Conservation (phyloP, 1,139 yeast species). For the Geotrichum carabidarum region DNA sequence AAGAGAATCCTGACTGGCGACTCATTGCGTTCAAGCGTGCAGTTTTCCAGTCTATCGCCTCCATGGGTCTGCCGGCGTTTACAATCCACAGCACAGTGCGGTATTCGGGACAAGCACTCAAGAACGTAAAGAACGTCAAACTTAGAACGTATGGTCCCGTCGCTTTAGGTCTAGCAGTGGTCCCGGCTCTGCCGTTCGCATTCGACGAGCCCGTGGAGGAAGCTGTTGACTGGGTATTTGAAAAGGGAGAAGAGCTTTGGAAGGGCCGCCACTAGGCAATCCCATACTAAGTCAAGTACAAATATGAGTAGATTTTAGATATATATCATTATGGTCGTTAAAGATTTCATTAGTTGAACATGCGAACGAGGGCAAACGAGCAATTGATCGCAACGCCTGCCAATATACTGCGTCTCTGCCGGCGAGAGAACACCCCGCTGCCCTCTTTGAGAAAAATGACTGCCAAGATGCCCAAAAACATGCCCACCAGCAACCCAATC, state of each 20-base stretch:
- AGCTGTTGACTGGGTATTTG: conserved; percentile 60
- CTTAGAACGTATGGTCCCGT: conserved; percentile 71
- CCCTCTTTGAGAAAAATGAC: conserved; percentile 30
- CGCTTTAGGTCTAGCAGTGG: conserved; percentile 67
- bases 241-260: conserved; percentile 45
- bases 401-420: conserved; percentile 35
- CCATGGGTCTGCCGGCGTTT: conserved; percentile 84
- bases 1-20: conserved; percentile 54
- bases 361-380: conserved; percentile 33
- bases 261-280: neutral
- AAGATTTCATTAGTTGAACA: conserved; percentile 23
- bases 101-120: conserved; percentile 53
- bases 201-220: conserved; percentile 81
- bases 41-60: conserved; percentile 71
- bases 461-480: conserved; percentile 37
- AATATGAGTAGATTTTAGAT: too few relatives aligned
- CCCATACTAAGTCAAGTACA: neutral
- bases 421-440: conserved; percentile 27
- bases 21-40: conserved; percentile 63
- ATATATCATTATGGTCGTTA: too few relatives aligned
- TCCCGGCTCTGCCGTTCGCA: conserved; percentile 70
- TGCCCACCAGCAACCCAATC: conserved; percentile 37
- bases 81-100: conserved; percentile 77
- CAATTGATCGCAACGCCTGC: conserved; percentile 36
- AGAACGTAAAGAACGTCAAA: conserved; percentile 47